These are phyloP conservation scores for Escallonia herrerae DNA, from an alignment of 129 eudicot species.

Conservation along the genomic window DNA sequence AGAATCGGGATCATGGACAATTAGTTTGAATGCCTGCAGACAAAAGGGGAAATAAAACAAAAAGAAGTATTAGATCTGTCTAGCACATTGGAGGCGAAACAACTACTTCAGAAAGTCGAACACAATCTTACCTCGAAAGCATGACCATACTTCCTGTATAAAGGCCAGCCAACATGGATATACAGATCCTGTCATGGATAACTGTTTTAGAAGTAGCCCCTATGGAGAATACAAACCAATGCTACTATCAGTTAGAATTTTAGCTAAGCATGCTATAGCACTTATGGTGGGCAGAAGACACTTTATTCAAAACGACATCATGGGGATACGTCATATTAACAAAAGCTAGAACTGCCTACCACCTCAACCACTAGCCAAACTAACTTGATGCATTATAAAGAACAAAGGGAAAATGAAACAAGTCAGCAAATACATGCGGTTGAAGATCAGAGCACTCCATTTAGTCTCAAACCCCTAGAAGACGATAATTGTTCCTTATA, in stretches of 20 bases:
- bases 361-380: too few relatives aligned
- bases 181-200: slow-evolving; percentile 62
- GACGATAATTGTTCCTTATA: too few relatives aligned
- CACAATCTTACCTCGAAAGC: slow-evolving; percentile 48
- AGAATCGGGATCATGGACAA: slow-evolving; percentile 55
- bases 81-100: neutral
- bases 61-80: neutral
- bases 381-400: too few relatives aligned
- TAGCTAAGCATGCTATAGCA: slow-evolving; percentile 3
- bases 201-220: slow-evolving; percentile 37
- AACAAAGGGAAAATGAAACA: too few relatives aligned
- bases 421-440: too few relatives aligned
- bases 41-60: neutral
- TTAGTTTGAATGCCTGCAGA: slow-evolving; percentile 48
- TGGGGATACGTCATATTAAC: too few relatives aligned
- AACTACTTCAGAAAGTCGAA: slow-evolving; percentile 6
- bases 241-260: slow-evolving; percentile 18
- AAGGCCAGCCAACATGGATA: slow-evolving; percentile 73
- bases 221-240: slow-evolving; percentile 33
- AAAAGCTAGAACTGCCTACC: too few relatives aligned
- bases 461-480: too few relatives aligned
- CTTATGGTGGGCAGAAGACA: too few relatives aligned
- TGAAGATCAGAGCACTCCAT: too few relatives aligned
- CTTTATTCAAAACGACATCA: too few relatives aligned
- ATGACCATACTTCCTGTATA: slow-evolving; percentile 68